Evolutionary conservation across 805 yeast genomes (phyloP).

Genomic region (Saccharomyces cerevisiae): DNA sequence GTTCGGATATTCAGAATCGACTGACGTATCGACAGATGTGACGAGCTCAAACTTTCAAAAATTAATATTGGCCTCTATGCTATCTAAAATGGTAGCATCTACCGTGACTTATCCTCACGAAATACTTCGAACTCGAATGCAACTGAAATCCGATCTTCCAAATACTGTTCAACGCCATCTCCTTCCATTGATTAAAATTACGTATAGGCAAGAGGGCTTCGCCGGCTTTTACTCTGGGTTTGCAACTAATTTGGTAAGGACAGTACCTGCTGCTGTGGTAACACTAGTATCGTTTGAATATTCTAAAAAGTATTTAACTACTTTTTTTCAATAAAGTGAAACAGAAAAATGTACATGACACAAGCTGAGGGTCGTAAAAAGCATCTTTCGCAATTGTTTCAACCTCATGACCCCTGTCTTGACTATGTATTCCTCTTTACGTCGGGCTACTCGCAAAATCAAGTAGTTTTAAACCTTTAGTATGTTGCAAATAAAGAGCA

Average conservation of each 20-base stretch:
- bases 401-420: background rate
- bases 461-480: too few relatives aligned
- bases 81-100: slow-evolving; percentile 84
- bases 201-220: slow-evolving; percentile 55
- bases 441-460: background rate
- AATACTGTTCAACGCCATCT: slow-evolving; percentile 18
- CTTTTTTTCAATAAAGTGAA: background rate
- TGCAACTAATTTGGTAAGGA: slow-evolving; percentile 73
- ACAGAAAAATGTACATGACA: background rate
- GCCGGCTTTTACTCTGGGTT: slow-evolving; percentile 86
- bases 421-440: background rate
- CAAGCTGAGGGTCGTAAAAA: background rate
- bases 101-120: slow-evolving; percentile 92
- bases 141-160: slow-evolving; percentile 37
- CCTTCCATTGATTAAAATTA: slow-evolving; percentile 22
- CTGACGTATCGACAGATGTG: slow-evolving; percentile 1
- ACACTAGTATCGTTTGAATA: slow-evolving; percentile 89
- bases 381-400: background rate
- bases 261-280: slow-evolving; percentile 93
- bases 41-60: slow-evolving; percentile 30
- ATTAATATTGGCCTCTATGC: slow-evolving; percentile 58
- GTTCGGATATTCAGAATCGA: slow-evolving; percentile 31
- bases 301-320: background rate
- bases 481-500: too few relatives aligned
- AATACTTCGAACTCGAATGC: slow-evolving; percentile 85